A percentile compares a stretch with the other conserved stretches of the same genome.
These are phyloP conservation scores for Auricularia heimuer DNA, from an alignment of 768 basidiomycete species.

Conservation along the genomic window DNA sequence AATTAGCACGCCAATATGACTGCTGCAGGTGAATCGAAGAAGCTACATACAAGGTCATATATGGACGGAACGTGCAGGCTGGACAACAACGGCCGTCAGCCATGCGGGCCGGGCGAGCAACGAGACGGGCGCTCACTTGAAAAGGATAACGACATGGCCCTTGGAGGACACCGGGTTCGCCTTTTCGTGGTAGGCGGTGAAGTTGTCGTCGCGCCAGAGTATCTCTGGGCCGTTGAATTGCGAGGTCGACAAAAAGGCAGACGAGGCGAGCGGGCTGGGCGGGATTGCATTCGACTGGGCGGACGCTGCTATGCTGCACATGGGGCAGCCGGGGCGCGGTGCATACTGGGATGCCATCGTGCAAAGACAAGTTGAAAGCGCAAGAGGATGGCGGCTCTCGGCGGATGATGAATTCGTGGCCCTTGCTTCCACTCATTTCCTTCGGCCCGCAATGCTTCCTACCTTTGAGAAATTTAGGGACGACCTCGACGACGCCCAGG, in stretches of 20 bases:
- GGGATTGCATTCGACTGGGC: constrained; percentile 38
- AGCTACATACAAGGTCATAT: constrained; percentile 51
- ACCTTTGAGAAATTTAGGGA: constrained; percentile 55
- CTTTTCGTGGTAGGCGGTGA: constrained; percentile 64
- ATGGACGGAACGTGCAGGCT: constrained; percentile 74
- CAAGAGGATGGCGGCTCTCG: neutral
- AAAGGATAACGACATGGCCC: constrained; percentile 61
- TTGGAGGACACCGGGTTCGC: constrained; percentile 61
- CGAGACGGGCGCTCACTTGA: constrained; percentile 44
- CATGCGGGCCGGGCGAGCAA: neutral
- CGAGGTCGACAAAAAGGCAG: neutral
- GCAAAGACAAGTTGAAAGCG: neutral
- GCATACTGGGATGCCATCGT: constrained; percentile 15
- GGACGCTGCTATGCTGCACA: constrained; percentile 62
- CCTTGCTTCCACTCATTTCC: neutral
- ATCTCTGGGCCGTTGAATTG: constrained; percentile 46
- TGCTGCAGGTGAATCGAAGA: neutral
- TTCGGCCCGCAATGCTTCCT: constrained; percentile 10
- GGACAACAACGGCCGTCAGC: neutral
- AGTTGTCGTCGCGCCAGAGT: constrained; percentile 68
- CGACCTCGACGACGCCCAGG: constrained; percentile 75
- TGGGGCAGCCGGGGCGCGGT: constrained; percentile 60
- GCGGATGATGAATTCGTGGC: neutral
- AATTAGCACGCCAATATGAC: neutral
- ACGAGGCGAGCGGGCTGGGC: constrained; percentile 34